phyloP scores from a whole-genome alignment of 352 stramenopile species.

The Phytopythium vexans region DNA sequence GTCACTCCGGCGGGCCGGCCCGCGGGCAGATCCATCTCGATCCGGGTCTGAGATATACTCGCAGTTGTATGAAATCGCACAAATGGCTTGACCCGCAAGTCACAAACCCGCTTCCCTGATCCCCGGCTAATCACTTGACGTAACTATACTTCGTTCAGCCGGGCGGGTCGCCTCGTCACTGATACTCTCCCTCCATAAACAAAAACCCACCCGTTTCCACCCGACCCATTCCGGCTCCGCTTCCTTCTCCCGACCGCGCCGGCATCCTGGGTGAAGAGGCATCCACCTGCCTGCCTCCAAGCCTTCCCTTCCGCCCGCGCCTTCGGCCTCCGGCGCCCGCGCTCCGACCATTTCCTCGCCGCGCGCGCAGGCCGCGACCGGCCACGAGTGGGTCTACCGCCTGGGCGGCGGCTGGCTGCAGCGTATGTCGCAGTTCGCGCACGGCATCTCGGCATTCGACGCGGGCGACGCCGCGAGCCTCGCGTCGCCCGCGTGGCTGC shows the following conservation, averaged over 20 bases:
- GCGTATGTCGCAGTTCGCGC: slow-evolving; percentile 79
- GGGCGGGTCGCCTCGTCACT: background rate
- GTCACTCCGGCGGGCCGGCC: slow-evolving; percentile 1
- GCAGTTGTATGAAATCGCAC: no score
- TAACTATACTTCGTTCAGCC: no score
- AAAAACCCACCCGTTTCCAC: background rate
- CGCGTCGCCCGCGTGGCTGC: slow-evolving; percentile 40
- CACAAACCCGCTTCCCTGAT: no score
- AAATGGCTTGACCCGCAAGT: no score
- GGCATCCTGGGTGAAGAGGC: slow-evolving; percentile 1
- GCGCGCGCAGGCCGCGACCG: background rate
- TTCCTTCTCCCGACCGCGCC: background rate
- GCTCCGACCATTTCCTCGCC: background rate
- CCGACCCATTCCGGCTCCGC: background rate
- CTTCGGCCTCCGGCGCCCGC: background rate
- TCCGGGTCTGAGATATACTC: no score
- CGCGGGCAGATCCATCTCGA: background rate
- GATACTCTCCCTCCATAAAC: background rate
- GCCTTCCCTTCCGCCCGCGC: background rate
- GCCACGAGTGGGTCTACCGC: slow-evolving; percentile 16
- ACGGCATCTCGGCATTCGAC: slow-evolving; percentile 77
- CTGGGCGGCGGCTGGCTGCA: slow-evolving; percentile 41
- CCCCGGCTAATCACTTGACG: no score
- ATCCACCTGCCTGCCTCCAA: background rate
- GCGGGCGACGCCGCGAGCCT: slow-evolving; percentile 30